Conservation (phyloP, 345 rosid species). For the Linum trigynum region DNA sequence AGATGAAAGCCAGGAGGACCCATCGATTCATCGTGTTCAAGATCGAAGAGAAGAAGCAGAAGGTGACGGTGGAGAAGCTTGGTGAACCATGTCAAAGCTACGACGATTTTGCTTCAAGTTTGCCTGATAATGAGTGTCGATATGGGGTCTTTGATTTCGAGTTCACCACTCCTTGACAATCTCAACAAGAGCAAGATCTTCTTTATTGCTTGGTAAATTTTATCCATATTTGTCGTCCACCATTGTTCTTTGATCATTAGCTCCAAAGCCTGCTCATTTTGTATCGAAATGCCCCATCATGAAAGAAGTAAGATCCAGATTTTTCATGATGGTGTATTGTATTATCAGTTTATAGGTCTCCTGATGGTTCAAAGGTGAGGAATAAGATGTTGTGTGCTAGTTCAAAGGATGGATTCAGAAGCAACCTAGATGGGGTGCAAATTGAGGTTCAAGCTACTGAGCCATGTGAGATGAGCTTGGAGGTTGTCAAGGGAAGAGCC, state of each 20-base stretch:
- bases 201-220: slow-evolving; percentile 21
- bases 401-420: slow-evolving; percentile 25
- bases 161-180: slow-evolving; percentile 21
- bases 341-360: slow-evolving; percentile 13
- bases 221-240: background rate
- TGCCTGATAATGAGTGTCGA: slow-evolving; percentile 23
- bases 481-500: slow-evolving; percentile 17
- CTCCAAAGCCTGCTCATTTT: no score
- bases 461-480: slow-evolving; percentile 19
- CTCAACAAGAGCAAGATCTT: slow-evolving; percentile 22
- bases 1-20: slow-evolving; percentile 20
- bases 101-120: slow-evolving; percentile 16
- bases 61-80: slow-evolving; percentile 15
- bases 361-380: slow-evolving; percentile 16
- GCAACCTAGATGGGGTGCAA: slow-evolving; percentile 24
- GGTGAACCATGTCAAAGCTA: slow-evolving; percentile 10
- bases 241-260: no score
- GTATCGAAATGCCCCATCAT: no score
- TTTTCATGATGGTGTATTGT: background rate
- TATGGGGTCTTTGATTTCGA: slow-evolving; percentile 26
- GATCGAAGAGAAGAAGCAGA: slow-evolving; percentile 18
- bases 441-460: slow-evolving; percentile 26
- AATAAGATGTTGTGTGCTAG: slow-evolving; percentile 25
- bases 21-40: slow-evolving; percentile 23
- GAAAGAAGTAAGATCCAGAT: no score